A percentile compares a stretch with the other conserved stretches of the same genome.
Evolutionary conservation across 2,329 filamentous ascomycete genomes (phyloP).

Genomic region (Alternaria triticimaculans): DNA sequence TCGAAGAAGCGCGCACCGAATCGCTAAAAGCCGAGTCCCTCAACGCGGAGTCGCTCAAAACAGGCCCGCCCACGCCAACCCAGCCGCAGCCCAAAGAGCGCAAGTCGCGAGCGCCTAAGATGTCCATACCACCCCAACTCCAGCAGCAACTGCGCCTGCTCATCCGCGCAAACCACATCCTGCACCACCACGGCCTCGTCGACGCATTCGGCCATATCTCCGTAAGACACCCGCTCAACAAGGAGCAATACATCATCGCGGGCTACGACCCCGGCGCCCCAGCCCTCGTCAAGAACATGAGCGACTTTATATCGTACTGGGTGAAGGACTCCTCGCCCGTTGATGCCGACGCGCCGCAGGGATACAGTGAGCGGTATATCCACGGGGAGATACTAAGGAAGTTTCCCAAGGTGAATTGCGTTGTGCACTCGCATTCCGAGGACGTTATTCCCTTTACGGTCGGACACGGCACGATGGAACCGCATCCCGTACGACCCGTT

Average conservation of each 20-base stretch:
- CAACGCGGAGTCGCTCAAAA: neutral
- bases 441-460: constrained; percentile 50
- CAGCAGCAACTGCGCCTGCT: constrained; percentile 28
- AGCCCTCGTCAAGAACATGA: constrained; percentile 52
- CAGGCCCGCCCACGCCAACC: neutral
- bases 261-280: constrained; percentile 53
- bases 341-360: constrained; percentile 45
- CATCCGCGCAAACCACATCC: constrained; percentile 54
- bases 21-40: neutral
- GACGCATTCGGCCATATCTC: constrained; percentile 64
- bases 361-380: constrained; percentile 54
- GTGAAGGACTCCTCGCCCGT: constrained; percentile 53
- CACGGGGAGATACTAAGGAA: constrained; percentile 50
- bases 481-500: constrained; percentile 30
- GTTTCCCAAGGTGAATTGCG: constrained; percentile 49
- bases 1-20: neutral
- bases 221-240: constrained; percentile 55
- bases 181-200: constrained; percentile 58
- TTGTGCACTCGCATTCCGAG: constrained; percentile 52
- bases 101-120: neutral
- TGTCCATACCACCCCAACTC: constrained; percentile 18
- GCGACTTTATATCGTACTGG: constrained; percentile 58
- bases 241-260: constrained; percentile 58
- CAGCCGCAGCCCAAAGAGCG: neutral
- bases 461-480: constrained; percentile 28